Evolutionary conservation across 495 filamentous ascomycete genomes (phyloP).

Genomic region (Xylaria scruposa): DNA sequence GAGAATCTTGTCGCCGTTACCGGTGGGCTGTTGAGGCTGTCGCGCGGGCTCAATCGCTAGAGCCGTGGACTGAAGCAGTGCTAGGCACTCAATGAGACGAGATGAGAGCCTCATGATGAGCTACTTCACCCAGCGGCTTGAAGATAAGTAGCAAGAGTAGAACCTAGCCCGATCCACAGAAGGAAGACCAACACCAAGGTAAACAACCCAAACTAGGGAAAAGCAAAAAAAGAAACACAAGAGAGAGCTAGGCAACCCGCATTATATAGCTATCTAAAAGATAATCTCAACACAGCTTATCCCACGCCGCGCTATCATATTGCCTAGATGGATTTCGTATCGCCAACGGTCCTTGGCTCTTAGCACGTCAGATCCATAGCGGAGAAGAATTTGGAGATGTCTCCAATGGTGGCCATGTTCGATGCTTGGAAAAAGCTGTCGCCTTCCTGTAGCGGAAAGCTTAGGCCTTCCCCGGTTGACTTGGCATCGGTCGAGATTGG

Average conservation of each 20-base stretch:
- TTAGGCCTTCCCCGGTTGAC: conserved; percentile 22
- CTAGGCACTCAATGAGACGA: conserved; percentile 27
- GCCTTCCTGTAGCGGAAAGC: conserved; percentile 22
- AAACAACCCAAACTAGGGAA: background rate
- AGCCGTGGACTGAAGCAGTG: conserved; percentile 27
- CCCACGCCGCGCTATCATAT: background rate
- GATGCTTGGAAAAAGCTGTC: conserved; percentile 6
- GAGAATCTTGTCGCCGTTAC: conserved; percentile 48
- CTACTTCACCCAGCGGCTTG: background rate
- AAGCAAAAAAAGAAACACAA: background rate
- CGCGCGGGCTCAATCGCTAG: conserved; percentile 47
- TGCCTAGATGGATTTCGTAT: background rate
- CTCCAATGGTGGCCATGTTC: background rate
- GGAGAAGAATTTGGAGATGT: conserved; percentile 11
- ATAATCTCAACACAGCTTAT: conserved; percentile 11
- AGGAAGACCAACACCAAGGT: background rate
- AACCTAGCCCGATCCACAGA: background rate
- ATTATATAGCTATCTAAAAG: background rate
- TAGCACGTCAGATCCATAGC: conserved; percentile 10
- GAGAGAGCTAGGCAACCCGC: background rate
- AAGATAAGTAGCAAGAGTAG: background rate
- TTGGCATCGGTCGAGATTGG: conserved; percentile 23
- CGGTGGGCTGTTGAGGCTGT: conserved; percentile 46
- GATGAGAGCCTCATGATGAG: conserved; percentile 31
- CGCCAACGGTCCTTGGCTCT: background rate